Percentiles rank a stretch among this genome's conserved stretches.
Evolutionary conservation across 805 yeast genomes (phyloP).

Genomic region (Dipodascus geniculatus): DNA sequence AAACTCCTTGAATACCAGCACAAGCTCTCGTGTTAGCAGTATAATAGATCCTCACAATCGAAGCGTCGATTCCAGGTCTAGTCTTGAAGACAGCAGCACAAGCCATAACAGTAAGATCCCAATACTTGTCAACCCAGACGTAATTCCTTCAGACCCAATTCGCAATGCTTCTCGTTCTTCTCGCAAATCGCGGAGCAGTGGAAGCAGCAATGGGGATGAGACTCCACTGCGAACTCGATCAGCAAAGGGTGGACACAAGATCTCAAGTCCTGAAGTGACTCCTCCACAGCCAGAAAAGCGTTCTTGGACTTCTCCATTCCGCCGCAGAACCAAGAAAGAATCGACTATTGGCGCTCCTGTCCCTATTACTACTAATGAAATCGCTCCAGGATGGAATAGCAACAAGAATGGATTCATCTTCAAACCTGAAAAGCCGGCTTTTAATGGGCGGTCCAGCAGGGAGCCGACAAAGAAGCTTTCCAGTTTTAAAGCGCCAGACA

Average conservation of each 20-base stretch:
- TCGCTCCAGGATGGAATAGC: constrained; percentile 5
- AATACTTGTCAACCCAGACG: neutral
- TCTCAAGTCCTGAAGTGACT: neutral
- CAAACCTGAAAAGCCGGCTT: neutral
- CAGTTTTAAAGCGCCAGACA: too few species aligned
- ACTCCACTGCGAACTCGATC: neutral
- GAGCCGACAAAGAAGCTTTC: neutral
- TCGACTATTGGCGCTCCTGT: neutral
- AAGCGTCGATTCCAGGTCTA: neutral
- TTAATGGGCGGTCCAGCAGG: neutral
- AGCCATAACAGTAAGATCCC: neutral
- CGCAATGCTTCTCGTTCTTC: neutral
- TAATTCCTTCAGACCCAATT: neutral
- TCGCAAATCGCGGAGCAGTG: neutral
- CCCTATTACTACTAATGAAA: constrained; percentile 18
- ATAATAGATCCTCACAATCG: neutral
- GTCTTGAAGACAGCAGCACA: neutral
- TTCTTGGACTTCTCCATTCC: constrained; percentile 35
- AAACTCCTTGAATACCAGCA: neutral
- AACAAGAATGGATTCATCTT: constrained; percentile 2
- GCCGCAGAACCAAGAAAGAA: constrained; percentile 27
- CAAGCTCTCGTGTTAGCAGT: neutral
- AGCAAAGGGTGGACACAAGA: neutral
- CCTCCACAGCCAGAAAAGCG: constrained; percentile 6
- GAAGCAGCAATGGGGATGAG: neutral